Percentiles rank a stretch among this genome's conserved stretches.
Conservation (phyloP, 768 basidiomycete genomes). For the Arthromyces matolae region DNA sequence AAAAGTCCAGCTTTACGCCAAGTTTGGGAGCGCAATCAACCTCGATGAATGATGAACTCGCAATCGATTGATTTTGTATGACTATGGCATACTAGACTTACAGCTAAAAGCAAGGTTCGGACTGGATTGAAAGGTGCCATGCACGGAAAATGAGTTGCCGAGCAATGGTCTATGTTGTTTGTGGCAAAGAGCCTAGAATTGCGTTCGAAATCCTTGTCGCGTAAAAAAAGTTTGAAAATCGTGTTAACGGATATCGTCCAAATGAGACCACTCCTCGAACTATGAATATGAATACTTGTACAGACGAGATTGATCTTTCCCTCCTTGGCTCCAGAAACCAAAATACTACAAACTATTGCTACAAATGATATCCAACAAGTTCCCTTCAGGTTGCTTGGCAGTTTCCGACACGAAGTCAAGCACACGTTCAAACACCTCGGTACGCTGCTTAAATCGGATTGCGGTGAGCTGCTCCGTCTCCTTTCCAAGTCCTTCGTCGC, state of each 20-base stretch:
- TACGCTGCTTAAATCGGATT: slow-evolving; percentile 58
- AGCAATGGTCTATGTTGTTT: too few relatives aligned
- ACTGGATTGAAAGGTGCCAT: too few relatives aligned
- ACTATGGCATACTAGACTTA: neutral
- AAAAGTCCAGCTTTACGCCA: slow-evolving; percentile 79
- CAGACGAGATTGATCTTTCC: too few relatives aligned
- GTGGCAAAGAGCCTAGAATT: too few relatives aligned
- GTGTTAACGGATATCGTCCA: too few relatives aligned
- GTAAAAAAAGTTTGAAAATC: too few relatives aligned
- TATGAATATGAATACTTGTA: too few relatives aligned
- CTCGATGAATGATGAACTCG: slow-evolving; percentile 64
- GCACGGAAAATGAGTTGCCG: too few relatives aligned
- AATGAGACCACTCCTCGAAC: too few relatives aligned
- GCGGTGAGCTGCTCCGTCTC: slow-evolving; percentile 30
- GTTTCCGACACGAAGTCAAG: slow-evolving; percentile 59
- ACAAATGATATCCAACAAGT: slow-evolving; percentile 62
- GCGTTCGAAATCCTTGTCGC: too few relatives aligned
- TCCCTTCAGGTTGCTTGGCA: slow-evolving; percentile 64
- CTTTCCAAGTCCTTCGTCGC: slow-evolving; percentile 12
- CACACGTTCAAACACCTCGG: slow-evolving; percentile 64
- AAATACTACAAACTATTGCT: slow-evolving; percentile 20
- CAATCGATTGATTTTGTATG: neutral
- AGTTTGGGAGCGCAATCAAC: slow-evolving; percentile 92
- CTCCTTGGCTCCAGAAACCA: too few relatives aligned
- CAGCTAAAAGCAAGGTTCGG: too few relatives aligned